These are phyloP conservation scores for Hanseniaspora mollemarum DNA, from an alignment of 805 yeast genomes.

Conservation along the genomic window DNA sequence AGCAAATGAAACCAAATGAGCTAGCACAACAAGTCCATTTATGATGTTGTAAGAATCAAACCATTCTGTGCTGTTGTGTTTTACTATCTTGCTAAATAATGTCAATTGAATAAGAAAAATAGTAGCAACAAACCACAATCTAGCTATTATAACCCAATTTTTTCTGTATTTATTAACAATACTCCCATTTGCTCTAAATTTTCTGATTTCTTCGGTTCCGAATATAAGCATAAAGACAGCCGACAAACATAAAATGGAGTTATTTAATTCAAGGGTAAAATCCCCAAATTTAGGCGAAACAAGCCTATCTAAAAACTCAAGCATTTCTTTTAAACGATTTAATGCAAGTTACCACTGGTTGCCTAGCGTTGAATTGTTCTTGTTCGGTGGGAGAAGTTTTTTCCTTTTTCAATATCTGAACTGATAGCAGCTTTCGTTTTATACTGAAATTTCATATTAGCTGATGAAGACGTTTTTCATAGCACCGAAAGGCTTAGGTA, in stretches of 20 bases:
- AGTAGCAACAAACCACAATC: conserved; percentile 28
- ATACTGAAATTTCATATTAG: too few species aligned
- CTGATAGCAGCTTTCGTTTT: too few species aligned
- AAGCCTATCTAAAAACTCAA: conserved; percentile 27
- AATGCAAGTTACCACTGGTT: too few species aligned
- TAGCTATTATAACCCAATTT: conserved; percentile 30
- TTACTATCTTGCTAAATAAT: conserved; percentile 16
- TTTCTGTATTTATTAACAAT: conserved; percentile 30
- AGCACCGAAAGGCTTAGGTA: too few species aligned
- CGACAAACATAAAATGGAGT: conserved; percentile 35
- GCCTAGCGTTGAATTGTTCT: too few species aligned
- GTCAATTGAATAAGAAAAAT: conserved; percentile 28
- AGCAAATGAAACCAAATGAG: conserved; percentile 36
- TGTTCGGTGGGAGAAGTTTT: too few species aligned
- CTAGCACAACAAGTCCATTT: neutral
- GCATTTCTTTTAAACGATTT: too few species aligned
- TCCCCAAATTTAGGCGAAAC: conserved; percentile 39
- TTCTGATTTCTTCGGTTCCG: conserved; percentile 34
- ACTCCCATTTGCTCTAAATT: conserved; percentile 21
- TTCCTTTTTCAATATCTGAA: too few species aligned
- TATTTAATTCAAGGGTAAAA: conserved; percentile 50
- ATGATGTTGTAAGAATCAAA: conserved; percentile 26
- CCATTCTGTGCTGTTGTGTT: conserved; percentile 25
- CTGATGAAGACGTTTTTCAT: too few species aligned
- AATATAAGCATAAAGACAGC: conserved; percentile 36